Evolutionary conservation across 345 rosid genomes (phyloP).

Genomic region (Populus euphratica): DNA sequence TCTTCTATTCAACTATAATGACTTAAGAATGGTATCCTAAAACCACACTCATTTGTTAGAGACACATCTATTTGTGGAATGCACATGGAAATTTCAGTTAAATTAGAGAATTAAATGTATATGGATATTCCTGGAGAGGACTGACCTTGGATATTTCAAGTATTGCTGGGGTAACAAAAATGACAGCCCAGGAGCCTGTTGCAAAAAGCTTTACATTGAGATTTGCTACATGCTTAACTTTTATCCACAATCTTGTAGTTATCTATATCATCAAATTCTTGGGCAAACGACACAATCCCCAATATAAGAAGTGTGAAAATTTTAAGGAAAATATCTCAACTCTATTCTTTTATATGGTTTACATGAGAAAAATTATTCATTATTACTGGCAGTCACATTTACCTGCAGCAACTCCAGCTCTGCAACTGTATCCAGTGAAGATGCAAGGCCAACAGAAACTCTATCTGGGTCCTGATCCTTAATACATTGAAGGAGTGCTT

Average conservation of each 20-base stretch:
- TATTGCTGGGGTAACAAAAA: conserved; percentile 86
- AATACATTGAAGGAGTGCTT: conserved; percentile 61
- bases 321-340: conserved; percentile 1
- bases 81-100: neutral
- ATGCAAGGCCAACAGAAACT: conserved; percentile 80
- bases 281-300: neutral
- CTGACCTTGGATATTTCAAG: conserved; percentile 80
- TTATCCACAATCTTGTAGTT: neutral
- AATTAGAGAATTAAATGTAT: neutral
- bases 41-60: neutral
- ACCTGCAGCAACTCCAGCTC: conserved; percentile 89
- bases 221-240: conserved; percentile 10
- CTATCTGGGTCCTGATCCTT: conserved; percentile 90
- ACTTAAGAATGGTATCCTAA: neutral
- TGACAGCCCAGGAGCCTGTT: conserved; percentile 93
- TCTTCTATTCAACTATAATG: neutral
- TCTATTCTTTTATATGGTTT: neutral
- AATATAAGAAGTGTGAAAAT: neutral
- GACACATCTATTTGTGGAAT: neutral
- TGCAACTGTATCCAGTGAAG: conserved; percentile 77
- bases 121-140: conserved; percentile 14
- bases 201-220: conserved; percentile 18
- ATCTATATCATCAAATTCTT: neutral
- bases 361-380: neutral
- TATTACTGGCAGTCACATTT: conserved; percentile 4